phyloP scores from a whole-genome alignment of 1,284 basidiomycete species.

The Rhodotorula sp. region DNA sequence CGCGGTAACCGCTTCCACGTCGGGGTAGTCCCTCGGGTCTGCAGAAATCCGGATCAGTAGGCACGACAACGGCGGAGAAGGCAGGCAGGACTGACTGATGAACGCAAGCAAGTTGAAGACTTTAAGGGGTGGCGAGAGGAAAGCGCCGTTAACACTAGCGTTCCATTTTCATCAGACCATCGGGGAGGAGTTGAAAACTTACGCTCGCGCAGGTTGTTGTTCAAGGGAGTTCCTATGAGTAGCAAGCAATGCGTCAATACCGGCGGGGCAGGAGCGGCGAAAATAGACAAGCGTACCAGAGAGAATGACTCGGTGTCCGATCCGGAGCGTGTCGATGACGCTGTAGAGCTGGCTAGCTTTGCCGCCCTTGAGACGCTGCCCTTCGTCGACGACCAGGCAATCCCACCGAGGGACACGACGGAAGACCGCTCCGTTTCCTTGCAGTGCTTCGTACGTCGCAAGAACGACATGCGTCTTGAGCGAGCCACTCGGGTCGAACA shows the following conservation, averaged over 20 bases:
- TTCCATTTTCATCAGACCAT: neutral
- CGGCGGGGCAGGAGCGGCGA: neutral
- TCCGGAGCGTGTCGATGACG: constrained; percentile 74
- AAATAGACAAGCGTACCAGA: constrained; percentile 56
- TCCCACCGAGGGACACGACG: constrained; percentile 85
- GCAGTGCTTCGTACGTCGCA: constrained; percentile 73
- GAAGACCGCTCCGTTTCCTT: constrained; percentile 67
- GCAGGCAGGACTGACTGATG: constrained; percentile 51
- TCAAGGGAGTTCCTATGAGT: constrained; percentile 65
- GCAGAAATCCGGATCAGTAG: neutral
- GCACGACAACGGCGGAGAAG: accelerated
- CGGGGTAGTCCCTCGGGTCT: constrained; percentile 54
- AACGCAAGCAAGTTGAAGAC: constrained; percentile 94
- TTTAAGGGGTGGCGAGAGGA: neutral
- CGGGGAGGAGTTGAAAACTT: neutral
- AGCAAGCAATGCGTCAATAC: neutral
- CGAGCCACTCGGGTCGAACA: constrained; percentile 60
- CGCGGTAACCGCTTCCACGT: constrained; percentile 66
- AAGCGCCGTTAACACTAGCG: neutral
- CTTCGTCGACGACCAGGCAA: constrained; percentile 86
- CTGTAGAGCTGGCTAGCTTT: constrained; percentile 78
- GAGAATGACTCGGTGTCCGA: constrained; percentile 81
- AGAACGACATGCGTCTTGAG: constrained; percentile 65
- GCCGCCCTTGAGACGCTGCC: constrained; percentile 54
- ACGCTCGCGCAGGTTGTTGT: constrained; percentile 87